Evolutionary conservation across 2,329 filamentous ascomycete species (phyloP), one percentile per base, ranked within the genome.

Genomic region (Calycina herbarum): DNA sequence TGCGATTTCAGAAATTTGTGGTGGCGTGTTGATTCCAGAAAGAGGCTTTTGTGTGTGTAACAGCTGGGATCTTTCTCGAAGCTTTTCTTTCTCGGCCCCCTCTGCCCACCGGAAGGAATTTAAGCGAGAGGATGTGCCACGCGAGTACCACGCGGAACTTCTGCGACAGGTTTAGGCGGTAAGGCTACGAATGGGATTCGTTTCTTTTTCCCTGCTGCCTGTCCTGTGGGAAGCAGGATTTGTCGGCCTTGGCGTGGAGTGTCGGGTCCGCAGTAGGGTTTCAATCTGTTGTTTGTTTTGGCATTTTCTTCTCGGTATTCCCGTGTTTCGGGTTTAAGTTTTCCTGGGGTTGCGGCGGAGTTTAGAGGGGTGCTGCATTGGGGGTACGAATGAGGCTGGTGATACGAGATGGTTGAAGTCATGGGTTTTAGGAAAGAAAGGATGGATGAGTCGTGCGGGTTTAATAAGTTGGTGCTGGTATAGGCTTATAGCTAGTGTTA

Each of bases 161-260:
- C 31, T 48, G 59, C 38, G 35, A 61, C 59, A 61, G 48, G 15
- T 61, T 40, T 20, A 61, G 59, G 59, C 59, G 42, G 29, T 54
- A 61, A 61, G 59, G 59, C 59, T 51, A 40, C 10, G 24, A 60
- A 29, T 38, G 57, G 57, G 57, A 58, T 33, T 38, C 17, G 57
- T n/a, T 33, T 10, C 31, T 38, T 38, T 31, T 58, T 1, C 10
- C 20, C 27, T 57, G 1, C 5, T n/a, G n/a, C 5, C 11, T n/a
- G n/a, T 17, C 15, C n/a, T 20, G 45, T 27, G 45, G n/a, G 45
- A 51, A 51, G n/a, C 20, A 51, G 45, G 45, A 51, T 11, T 8
- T 10, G 6, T 13, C 45, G n/a, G n/a, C 5, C 20, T 51, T 51
- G 45, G 45, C 45, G 20, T 27, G 45, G 45, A 13, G 45, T 51